Conservation (phyloP, 306 rosid species). For the Vigna radiata region DNA sequence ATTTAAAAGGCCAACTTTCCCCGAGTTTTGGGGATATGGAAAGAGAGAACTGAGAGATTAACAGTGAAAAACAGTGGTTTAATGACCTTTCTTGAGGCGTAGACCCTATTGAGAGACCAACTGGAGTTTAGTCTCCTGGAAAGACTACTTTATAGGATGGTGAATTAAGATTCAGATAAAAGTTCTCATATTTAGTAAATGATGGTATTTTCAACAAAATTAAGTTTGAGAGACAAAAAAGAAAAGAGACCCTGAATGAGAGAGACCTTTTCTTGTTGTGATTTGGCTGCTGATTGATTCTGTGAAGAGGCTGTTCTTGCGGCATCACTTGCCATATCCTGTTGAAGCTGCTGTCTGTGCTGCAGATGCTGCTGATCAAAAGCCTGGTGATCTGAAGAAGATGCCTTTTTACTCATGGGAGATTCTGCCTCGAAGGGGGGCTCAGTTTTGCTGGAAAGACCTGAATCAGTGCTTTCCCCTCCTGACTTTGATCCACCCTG, state of each 20-base stretch:
- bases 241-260: not conserved
- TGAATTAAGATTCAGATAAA: not conserved
- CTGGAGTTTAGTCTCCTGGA: not conserved
- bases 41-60: slow-evolving; percentile 54
- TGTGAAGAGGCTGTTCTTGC: slow-evolving; percentile 60
- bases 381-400: slow-evolving; percentile 59
- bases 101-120: slow-evolving; percentile 11
- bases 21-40: slow-evolving; percentile 56
- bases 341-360: slow-evolving; percentile 48
- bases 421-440: slow-evolving; percentile 75
- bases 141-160: not conserved
- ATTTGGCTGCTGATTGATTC: slow-evolving; percentile 66
- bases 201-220: not conserved
- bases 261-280: slow-evolving; percentile 75
- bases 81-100: slow-evolving; percentile 58
- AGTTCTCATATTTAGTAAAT: not conserved
- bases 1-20: slow-evolving; percentile 57
- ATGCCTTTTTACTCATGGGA: slow-evolving; percentile 68
- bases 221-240: not conserved
- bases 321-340: slow-evolving; percentile 53
- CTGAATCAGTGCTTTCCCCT: slow-evolving; percentile 89
- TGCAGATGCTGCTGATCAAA: slow-evolving; percentile 56
- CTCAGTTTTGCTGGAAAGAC: slow-evolving; percentile 68
- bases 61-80: slow-evolving; percentile 40
- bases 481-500: slow-evolving; percentile 84